Base-by-base conservation (phyloP, 805 yeast genomes). In the Torulaspora quercuum region DNA sequence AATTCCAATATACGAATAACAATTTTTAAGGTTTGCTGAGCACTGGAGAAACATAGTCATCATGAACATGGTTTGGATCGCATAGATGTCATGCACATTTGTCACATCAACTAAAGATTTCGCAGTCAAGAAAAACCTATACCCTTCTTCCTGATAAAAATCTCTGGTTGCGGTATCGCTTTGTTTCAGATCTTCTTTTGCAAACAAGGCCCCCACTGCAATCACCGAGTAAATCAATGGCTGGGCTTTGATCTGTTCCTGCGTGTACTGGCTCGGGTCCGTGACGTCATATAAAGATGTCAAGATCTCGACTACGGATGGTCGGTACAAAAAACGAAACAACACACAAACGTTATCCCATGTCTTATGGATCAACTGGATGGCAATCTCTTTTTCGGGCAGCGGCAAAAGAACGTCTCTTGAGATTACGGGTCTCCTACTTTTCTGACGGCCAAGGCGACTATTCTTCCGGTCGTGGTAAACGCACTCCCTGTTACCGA, bases 291-390 rank as follows among this genome's bases (percentile, higher is more conserved):
- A 87, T 17, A 87, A 63, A 37, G 82, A 75, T 48, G 83, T 89
- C 17, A 87, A 66, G 46, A 83, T 88, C 44, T 76, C 75, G 35
- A 82, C 69, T 42, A 87, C 73, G 2, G 89, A 78, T 1, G 95
- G 95, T 20, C 95, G 65, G 53, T 88, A 95, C 56, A 85, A 83
- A 57, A 88, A 87, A 38, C 95, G 68, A 56, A 87, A 84, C 35
- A 88, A 65, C 4, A 86, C 87, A 60, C 95, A 86, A 0, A 95
- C 94, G 48, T 80, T 78, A 44, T 79, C 76, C 94, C 95, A 88
- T 1, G 89, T 82, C 29, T 80, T 75, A 42, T 77, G 75, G 14
- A 88, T 78, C 43, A 87, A 68, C 46, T 75, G 76, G 23, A 84
- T 59, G 0, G 95, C 90, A 16, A 73, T 72, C 21, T 77, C 80